These are phyloP conservation scores for Umbelopsis isabellina DNA, from an alignment of 192 early-diverging fungal species.

Conservation along the genomic window DNA sequence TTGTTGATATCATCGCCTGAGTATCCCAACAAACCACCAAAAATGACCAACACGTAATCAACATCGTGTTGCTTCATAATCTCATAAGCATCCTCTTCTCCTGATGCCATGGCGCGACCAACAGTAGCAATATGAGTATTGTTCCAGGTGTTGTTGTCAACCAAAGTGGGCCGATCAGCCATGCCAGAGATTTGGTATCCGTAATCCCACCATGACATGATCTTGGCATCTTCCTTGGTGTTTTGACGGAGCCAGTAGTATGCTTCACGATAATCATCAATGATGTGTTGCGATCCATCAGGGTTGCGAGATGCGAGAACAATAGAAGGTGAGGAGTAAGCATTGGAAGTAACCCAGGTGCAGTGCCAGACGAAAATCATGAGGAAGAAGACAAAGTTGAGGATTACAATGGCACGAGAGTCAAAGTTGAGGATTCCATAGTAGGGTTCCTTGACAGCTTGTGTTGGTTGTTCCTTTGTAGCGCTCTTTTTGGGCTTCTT, in stretches of 20 bases:
- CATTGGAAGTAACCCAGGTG: slow-evolving; percentile 97
- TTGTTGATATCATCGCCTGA: slow-evolving; percentile 99
- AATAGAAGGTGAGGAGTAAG: slow-evolving; percentile 99
- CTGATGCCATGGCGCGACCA: slow-evolving; percentile 89
- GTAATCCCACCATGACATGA: slow-evolving; percentile 99
- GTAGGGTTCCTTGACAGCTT: slow-evolving; percentile 18
- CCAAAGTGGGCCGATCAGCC: slow-evolving; percentile 94
- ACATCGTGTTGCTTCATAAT: slow-evolving; percentile 93
- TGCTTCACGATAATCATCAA: slow-evolving; percentile 99
- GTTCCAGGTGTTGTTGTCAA: slow-evolving; percentile 99
- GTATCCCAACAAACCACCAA: slow-evolving; percentile 96
- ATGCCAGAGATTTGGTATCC: slow-evolving; percentile 99
- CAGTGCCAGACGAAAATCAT: slow-evolving; percentile 94
- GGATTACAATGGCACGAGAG: slow-evolving; percentile 60
- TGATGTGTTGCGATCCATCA: slow-evolving; percentile 94
- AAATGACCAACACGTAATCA: slow-evolving; percentile 96
- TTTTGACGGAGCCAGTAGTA: slow-evolving; percentile 99
- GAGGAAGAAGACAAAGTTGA: slow-evolving; percentile 73
- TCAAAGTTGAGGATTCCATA: slow-evolving; percentile 53
- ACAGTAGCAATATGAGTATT: slow-evolving; percentile 99
- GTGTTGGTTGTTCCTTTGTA: not conserved
- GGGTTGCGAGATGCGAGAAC: slow-evolving; percentile 85
- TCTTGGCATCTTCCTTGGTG: slow-evolving; percentile 88
- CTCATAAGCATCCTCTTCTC: slow-evolving; percentile 92
- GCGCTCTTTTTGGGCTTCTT: not conserved